Evolutionary conservation across 352 stramenopile genomes (phyloP), one percentile per base, ranked within the genome.

Genomic region (Globisporangium camurandrum): DNA sequence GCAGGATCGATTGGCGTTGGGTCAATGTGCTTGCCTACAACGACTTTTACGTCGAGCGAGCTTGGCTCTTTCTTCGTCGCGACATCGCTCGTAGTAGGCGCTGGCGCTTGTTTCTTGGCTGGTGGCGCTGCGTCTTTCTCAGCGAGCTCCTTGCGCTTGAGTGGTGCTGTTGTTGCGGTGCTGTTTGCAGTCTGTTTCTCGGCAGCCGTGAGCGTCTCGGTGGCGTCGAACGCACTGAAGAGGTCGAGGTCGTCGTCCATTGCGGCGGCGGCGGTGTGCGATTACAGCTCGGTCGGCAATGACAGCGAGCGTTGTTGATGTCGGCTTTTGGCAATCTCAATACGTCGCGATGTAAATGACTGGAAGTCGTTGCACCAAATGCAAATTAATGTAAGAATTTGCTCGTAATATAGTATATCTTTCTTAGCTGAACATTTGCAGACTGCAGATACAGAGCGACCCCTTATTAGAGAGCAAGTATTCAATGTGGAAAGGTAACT

Each of bases 201-300:
- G 20, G 67, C 71, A n/a, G 62, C 56, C 9, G 69, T 75, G 19
- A 86, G 71, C 56, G 66, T 93, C 58, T 72, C 75, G 46, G 63
- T 66, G 51, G 91, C 88, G 52, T 97, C 93, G 57, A 98, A 97
- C 36, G 89, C 93, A 40, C 87, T 86, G 66, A 98, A 98, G 43
- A 98, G 67, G 62, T 96, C 93, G 30, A 97, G 74, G 22, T 97
- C 75, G 49, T 97, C 86, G 61, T 96, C 86, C 56, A 56, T 56
- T 17, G 17, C 19, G 17, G 36, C 36, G 19, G 33, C 33, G 12
- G 34, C 34, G 19, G 46, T 20, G 4, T 11, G 39, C 39, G 26
- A 46, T 46, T 10, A 20, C 33, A 39, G 33, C 2, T 20, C 33
- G 8, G 19, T 8, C 8, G 12, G 30, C 30, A 34, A n/a, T n/a